Base-by-base conservation (phyloP, 1,284 basidiomycete species). In the Puccinia coronata region DNA sequence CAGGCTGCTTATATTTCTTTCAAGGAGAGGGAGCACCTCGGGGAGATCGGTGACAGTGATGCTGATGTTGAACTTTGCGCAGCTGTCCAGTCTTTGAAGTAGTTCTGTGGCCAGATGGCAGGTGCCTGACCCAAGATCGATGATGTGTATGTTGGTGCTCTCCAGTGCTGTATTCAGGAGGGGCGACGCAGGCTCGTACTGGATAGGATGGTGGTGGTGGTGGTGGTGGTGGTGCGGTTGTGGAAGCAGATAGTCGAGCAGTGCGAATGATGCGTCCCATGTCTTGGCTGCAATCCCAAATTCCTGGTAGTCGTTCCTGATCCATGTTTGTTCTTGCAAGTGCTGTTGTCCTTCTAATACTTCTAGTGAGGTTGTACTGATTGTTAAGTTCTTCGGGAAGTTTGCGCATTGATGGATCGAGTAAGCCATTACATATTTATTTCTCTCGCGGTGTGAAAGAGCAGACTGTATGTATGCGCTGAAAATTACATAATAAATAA, bases 241-340 rank as follows among this genome's bases (percentile, higher is more conserved):
- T n/a, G 43, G 47, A 43, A 71, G 20, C 5, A 65, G 43, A 61
- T 63, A 75, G 59, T 61, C 55, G 20, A 65, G 43, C n/a, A 76
- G 31, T 14, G 20, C 36, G 36, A n/a, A 75, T 23, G 74, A 39
- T 0, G 59, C 74, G 20, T 61, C 57, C 74, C 74, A 76, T 9
- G 74, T 76, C 31, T 51, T 61, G 31, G 57, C 74, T 2, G 74
- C 74, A n/a, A 76, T 76, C 28, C 74, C 74, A 65, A 63, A 76
- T 9, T 2, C 2, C 0, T 31, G 18, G 8, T 65, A 11, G 43
- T 76, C 74, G 2, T 61, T 9, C 16, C 16, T 18, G 23, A 47
- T 31, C 31, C n/a, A 8, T 31, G 2, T n/a, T 28, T 51, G 8
- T 6, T 72, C 31, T n/a, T n/a, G n/a, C n/a, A n/a, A n/a, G n/a